These are phyloP conservation scores for Rhizophora apiculata DNA, from an alignment of 345 rosid genomes.

Conservation along the genomic window DNA sequence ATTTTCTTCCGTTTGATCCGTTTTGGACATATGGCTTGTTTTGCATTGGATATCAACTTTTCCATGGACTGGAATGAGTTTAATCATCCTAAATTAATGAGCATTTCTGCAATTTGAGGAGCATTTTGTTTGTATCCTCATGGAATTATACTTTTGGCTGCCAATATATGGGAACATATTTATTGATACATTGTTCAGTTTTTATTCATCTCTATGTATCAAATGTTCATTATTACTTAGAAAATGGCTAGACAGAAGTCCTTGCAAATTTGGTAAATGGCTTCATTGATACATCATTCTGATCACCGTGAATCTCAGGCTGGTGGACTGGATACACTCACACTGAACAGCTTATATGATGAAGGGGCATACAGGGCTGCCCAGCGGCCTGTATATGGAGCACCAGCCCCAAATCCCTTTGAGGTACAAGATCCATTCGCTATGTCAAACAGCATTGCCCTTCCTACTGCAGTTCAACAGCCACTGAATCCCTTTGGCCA, in stretches of 20 bases:
- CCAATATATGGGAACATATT: no score
- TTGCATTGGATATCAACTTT: no score
- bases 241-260: background rate
- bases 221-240: background rate
- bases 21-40: no score
- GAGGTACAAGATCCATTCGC: conserved; percentile 76
- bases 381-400: conserved; percentile 76
- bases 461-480: conserved; percentile 52
- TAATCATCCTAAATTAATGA: no score
- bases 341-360: conserved; percentile 77
- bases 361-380: conserved; percentile 81
- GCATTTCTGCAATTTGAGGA: no score
- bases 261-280: background rate
- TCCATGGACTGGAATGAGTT: no score
- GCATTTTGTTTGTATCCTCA: background rate
- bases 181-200: background rate
- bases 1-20: no score
- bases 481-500: conserved; percentile 69
- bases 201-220: background rate
- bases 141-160: background rate
- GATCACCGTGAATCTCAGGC: conserved; percentile 42
- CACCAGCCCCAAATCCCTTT: conserved; percentile 86
- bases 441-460: conserved; percentile 43
- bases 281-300: background rate
- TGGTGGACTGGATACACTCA: conserved; percentile 92